A percentile compares a stretch with the other conserved stretches of the same genome.
phyloP scores from a whole-genome alignment of 805 yeast genomes.

The Ogataea dorogensis region DNA sequence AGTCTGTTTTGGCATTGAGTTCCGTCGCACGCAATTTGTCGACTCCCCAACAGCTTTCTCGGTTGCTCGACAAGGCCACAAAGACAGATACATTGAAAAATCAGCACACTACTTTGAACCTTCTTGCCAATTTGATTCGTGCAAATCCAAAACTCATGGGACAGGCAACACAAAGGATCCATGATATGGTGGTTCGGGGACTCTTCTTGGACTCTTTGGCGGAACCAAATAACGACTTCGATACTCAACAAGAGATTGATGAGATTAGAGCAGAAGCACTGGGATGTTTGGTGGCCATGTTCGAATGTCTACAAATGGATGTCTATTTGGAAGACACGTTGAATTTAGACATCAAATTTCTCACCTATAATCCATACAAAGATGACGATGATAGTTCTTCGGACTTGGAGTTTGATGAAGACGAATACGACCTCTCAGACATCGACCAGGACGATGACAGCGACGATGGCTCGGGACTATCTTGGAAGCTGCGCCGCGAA shows the following conservation, averaged over 20 bases:
- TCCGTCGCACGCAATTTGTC: slow-evolving; percentile 30
- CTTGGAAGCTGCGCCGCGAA: slow-evolving; percentile 63
- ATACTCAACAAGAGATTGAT: slow-evolving; percentile 31
- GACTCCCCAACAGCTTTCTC: slow-evolving; percentile 20
- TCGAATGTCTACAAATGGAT: slow-evolving; percentile 37
- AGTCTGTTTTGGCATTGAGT: slow-evolving; percentile 42
- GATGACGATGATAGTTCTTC: slow-evolving; percentile 32
- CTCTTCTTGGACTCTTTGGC: slow-evolving; percentile 22
- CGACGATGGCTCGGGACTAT: slow-evolving; percentile 37
- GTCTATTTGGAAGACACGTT: slow-evolving; percentile 31
- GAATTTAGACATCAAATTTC: slow-evolving; percentile 31
- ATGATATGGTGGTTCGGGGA: slow-evolving; percentile 13
- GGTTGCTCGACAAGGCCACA: slow-evolving; percentile 14
- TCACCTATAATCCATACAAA: slow-evolving; percentile 47
- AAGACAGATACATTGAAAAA: slow-evolving; percentile 5
- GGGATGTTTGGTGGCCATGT: slow-evolving; percentile 38
- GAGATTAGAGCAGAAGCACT: slow-evolving; percentile 50
- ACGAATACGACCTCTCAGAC: slow-evolving; percentile 37
- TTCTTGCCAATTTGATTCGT: slow-evolving; percentile 25
- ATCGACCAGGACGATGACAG: slow-evolving; percentile 48
- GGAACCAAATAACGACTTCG: slow-evolving; percentile 34
- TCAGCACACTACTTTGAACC: slow-evolving; percentile 19
- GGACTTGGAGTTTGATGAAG: slow-evolving; percentile 33
- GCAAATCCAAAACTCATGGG: slow-evolving; percentile 28
- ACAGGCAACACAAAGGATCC: slow-evolving; percentile 12